A percentile compares a stretch with the other conserved stretches of the same genome.
phyloP scores from a whole-genome alignment of 805 yeast genomes.

The Myxozyma nipponensis region DNA sequence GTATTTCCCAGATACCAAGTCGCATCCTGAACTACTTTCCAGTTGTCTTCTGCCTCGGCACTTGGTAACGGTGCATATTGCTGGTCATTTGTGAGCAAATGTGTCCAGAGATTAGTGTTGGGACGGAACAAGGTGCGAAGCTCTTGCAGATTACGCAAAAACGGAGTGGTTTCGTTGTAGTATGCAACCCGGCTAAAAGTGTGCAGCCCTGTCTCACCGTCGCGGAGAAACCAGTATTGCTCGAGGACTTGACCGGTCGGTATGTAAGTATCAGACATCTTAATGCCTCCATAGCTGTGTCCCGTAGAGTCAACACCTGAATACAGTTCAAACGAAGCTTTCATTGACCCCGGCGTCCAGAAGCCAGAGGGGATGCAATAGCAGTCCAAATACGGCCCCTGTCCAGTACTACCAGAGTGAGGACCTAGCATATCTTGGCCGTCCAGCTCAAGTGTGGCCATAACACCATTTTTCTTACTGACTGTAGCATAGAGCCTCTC shows the following conservation, averaged over 20 bases:
- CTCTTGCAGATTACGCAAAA: background rate
- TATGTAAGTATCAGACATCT: background rate
- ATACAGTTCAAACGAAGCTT: background rate
- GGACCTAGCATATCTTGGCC: background rate
- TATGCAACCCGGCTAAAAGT: background rate
- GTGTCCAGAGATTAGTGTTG: background rate
- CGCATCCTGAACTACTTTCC: background rate
- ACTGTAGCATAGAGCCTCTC: background rate
- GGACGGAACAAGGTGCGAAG: background rate
- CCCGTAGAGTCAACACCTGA: background rate
- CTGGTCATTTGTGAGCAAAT: background rate
- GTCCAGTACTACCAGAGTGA: background rate
- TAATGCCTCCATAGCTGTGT: background rate
- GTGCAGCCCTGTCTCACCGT: background rate
- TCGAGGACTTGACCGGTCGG: background rate
- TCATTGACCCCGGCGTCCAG: background rate
- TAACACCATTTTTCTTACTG: background rate
- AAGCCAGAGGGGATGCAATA: background rate
- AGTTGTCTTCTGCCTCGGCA: background rate
- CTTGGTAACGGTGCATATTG: background rate
- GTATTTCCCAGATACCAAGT: background rate
- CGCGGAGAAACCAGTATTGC: background rate
- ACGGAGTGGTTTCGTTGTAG: background rate
- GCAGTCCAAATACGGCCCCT: background rate
- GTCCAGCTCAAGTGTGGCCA: background rate